Base-by-base conservation (phyloP, 345 rosid species). In the Jatropha curcas region DNA sequence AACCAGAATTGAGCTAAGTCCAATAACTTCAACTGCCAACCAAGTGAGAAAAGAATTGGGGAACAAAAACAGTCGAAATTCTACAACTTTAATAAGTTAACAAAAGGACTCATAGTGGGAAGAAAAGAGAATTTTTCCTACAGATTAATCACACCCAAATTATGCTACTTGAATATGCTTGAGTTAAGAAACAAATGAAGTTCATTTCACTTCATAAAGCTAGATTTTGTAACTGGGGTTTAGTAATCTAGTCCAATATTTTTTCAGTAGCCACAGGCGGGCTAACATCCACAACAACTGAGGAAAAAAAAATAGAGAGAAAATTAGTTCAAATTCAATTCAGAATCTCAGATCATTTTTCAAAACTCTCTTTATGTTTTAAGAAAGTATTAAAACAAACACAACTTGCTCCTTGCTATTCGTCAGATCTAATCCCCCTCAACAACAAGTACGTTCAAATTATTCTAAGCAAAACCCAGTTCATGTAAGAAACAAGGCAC, bases 371-470 rank as follows among this genome's bases (percentile, higher is more conserved):
- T 37, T 10, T 4, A 20, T 22, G 33, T 31, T 28, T 34, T 20
- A 17, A 11, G 16, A 30, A 1, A 62, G 25, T 4, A 2, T 46
- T 22, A 13, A 56, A 73, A 57, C 17, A 73, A 43, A 22, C 20
- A 55, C 65, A 50, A 35, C 25, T 37, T 30, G 28, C 46, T 7
- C 34, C 34, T 14, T 59, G 31, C 14, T 67, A 61, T 20, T 59
- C 24, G 48, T 48, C 62, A 70, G 82, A 78, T 83, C 86, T 67
- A 70, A 59, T 30, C 59, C 27, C 60, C 27, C 65, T 25, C 5
- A n/a, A 28, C 12, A 34, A 46, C 28, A 64, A 52, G 22, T 7
- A 41, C 53, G 25, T 3, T 64, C 51, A 25, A 58, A 14, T 45
- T 25, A 65, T 66, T 53, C 67, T 31, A 48, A 59, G 17, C 45